phyloP scores from a whole-genome alignment of 768 basidiomycete species.

The Amanita jacksonii region DNA sequence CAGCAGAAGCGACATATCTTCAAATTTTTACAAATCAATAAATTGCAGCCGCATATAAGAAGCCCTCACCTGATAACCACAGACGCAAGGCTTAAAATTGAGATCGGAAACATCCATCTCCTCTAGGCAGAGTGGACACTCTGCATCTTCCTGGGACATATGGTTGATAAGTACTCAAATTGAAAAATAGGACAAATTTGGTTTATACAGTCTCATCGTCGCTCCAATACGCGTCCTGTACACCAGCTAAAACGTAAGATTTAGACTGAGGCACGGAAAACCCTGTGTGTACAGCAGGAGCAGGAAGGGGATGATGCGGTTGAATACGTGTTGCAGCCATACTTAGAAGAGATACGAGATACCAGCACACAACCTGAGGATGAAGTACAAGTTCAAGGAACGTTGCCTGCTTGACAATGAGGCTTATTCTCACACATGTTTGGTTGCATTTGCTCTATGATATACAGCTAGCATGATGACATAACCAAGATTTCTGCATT shows the following conservation, averaged over 20 bases:
- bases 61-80: slow-evolving; percentile 82
- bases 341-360: slow-evolving; percentile 6
- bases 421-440: slow-evolving; percentile 24
- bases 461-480: too few species aligned
- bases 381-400: slow-evolving; percentile 13
- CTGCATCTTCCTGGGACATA: slow-evolving; percentile 76
- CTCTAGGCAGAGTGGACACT: slow-evolving; percentile 96
- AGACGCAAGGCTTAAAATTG: slow-evolving; percentile 98
- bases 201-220: slow-evolving; percentile 74
- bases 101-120: slow-evolving; percentile 99
- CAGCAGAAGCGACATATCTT: slow-evolving; percentile 99
- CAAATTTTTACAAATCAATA: slow-evolving; percentile 7
- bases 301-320: slow-evolving; percentile 55
- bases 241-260: slow-evolving; percentile 79
- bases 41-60: slow-evolving; percentile 7
- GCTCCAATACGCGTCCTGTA: slow-evolving; percentile 96
- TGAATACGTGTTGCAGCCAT: slow-evolving; percentile 52
- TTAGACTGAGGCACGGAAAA: slow-evolving; percentile 71
- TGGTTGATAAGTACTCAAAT: slow-evolving; percentile 5
- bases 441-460: slow-evolving; percentile 18
- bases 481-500: too few species aligned
- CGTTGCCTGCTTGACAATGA: slow-evolving; percentile 20
- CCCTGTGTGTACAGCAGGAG: slow-evolving; percentile 63
- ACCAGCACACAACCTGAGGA: slow-evolving; percentile 8
- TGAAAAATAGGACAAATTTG: background rate